Evolutionary conservation across 495 filamentous ascomycete species (phyloP).

Genomic region (Staphylotrichum longicolle): DNA sequence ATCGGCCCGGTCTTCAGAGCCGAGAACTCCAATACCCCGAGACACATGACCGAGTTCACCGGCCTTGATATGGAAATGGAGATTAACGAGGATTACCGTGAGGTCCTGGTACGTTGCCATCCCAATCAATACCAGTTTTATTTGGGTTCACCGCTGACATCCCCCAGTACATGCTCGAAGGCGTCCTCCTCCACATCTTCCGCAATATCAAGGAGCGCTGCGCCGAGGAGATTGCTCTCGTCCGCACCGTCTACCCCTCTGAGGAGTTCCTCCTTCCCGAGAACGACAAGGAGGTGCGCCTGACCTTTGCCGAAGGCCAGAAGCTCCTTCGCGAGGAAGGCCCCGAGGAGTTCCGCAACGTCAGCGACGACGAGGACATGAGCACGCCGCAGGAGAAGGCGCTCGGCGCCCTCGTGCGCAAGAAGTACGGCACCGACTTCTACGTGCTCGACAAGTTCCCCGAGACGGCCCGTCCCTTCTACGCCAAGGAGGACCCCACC

Average conservation of each 20-base stretch:
- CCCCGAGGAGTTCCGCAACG: conserved; percentile 64
- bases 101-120: conserved; percentile 56
- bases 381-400: conserved; percentile 83
- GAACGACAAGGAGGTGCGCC: conserved; percentile 71
- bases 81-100: conserved; percentile 83
- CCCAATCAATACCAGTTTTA: too few species aligned
- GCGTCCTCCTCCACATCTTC: conserved; percentile 87
- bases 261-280: conserved; percentile 54
- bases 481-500: conserved; percentile 74
- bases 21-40: conserved; percentile 93
- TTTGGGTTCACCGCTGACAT: neutral
- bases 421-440: conserved; percentile 87
- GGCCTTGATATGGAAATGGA: conserved; percentile 98
- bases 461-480: conserved; percentile 80
- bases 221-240: conserved; percentile 65
- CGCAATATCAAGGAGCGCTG: conserved; percentile 53
- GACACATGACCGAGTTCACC: conserved; percentile 95
- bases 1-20: conserved; percentile 89
- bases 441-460: conserved; percentile 92
- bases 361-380: conserved; percentile 76
- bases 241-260: conserved; percentile 60
- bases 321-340: conserved; percentile 76
- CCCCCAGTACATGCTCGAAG: conserved; percentile 62
- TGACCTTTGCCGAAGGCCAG: conserved; percentile 85
- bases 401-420: conserved; percentile 77